Base-by-base conservation (phyloP, 2,329 filamentous ascomycete genomes). In the Aurifilum marmelostoma region DNA sequence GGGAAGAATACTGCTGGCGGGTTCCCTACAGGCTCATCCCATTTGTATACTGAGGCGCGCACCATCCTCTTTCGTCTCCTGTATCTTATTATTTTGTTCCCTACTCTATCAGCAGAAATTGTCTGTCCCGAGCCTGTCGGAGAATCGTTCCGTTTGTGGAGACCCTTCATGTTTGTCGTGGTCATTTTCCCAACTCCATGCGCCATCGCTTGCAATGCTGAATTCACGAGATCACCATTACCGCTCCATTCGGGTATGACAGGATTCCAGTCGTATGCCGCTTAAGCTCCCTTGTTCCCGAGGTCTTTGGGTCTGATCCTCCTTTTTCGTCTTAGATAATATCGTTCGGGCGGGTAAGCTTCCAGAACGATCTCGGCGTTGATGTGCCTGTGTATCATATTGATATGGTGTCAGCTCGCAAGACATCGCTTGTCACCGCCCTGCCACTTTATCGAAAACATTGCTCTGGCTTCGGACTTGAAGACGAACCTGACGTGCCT, bases 21-120 rank as follows among this genome's bases (percentile, higher is more conserved):
- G 68, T 69, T 24, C 68, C 68, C 2, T 69, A 65, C 8, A 67
- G 65, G n/a, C 66, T 69, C 24, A 62, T 69, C 27, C 68, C 68
- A 9, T 65, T 67, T 34, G 56, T 67, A 14, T 69, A 69, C 60
- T 69, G 21, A 69, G 29, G 18, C 7, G 2, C 32, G 52, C 11
- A 21, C 5, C 2, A 2, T 47, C 16, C 3, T 21, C 16, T 43
- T n/a, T 7, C 8, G 6, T 9, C 18, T 47, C 43, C 21, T 47
- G 3, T 47, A 11, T 47, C 6, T n/a, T 47, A 9, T 47, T 1
- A 5, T 21, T 47, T n/a, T 47, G 18, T 1, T 47, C 18, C 18
- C 43, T 43, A 6, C 18, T 18, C 14, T 18, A 3, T 43, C 1
- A 41, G 9, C 12, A 8, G 34, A 34, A 4, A 43, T 16, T 12